These are phyloP conservation scores for Epichloe gansuensis DNA, from an alignment of 2,329 filamentous ascomycete genomes.

Conservation along the genomic window DNA sequence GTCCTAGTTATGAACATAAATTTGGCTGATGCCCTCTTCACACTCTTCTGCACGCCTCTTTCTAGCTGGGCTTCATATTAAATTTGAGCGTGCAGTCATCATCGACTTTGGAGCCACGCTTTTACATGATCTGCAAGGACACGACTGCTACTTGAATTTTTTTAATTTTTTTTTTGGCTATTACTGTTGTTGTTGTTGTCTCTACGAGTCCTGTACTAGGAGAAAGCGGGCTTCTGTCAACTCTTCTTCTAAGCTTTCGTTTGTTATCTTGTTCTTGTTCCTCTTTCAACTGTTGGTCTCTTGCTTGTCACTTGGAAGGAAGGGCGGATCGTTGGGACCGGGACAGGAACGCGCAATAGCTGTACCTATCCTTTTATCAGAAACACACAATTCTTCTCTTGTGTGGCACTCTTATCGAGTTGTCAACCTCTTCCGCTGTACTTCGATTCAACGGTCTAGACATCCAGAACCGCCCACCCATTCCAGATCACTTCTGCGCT, in stretches of 20 bases:
- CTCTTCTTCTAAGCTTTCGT: not conserved
- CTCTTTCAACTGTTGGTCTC: not conserved
- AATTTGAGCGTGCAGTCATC: not conserved
- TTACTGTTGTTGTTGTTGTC: not conserved
- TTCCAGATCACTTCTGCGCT: not conserved
- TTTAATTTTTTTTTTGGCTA: not conserved
- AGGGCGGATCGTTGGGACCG: not conserved
- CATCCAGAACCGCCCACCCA: not conserved
- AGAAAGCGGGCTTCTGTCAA: not conserved
- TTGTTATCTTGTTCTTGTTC: not conserved
- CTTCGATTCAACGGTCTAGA: constrained; percentile 1
- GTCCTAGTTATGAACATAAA: not conserved
- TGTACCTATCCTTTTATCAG: constrained; percentile 12
- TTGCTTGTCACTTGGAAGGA: not conserved
- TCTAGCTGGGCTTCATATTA: not conserved
- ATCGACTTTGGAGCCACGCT: not conserved
- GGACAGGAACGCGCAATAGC: constrained; percentile 9
- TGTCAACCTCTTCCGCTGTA: constrained; percentile 3
- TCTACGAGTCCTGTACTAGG: not conserved
- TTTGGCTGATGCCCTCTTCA: not conserved
- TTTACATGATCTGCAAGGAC: not conserved
- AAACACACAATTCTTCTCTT: constrained; percentile 9
- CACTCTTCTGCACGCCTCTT: too few species aligned
- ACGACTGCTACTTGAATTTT: not conserved
- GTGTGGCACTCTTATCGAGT: constrained; percentile 7